Evolutionary conservation across 2,329 filamentous ascomycete genomes (phyloP), one percentile per base, ranked within the genome.

Genomic region (Xylaria sp.): DNA sequence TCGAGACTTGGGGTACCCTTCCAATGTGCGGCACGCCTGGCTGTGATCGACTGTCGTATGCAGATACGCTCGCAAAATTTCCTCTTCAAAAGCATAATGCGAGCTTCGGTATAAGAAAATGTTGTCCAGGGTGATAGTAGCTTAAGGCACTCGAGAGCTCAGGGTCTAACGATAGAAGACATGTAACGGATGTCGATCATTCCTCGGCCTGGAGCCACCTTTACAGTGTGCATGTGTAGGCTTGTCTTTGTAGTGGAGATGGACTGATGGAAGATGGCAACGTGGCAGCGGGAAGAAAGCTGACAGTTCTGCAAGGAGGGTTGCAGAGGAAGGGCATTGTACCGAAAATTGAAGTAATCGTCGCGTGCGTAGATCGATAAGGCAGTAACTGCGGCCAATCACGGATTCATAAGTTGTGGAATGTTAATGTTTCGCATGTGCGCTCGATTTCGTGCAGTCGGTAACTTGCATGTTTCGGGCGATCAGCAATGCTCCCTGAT

Each of bases 371-470:
- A 54, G 64, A 64, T 70, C 41, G 55, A 64, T 25, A 60, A 62
- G 51, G 33, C 60, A 31, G 54, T n/a, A 28, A 12, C 12, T 23
- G 7, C n/a, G 8, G 61, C 68, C 57, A 68, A 68, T 70, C 58
- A 68, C 31, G 12, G 54, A 52, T 23, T 20, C 31, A 62, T 60
- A 54, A 65, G 55, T 36, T 33, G 48, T 60, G 43, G 55, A 43
- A 41, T 61, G 23, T 48, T 15, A 28, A 41, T 48, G 65, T 62
- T 60, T 57, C 55, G 49, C 49, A 68, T 66, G 55, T 51, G 46
- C 63, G 62, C 51, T 71, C 33, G 66, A 68, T 56, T 59, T 68
- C 49, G 54, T 68, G 66, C 66, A 66, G 68, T 48, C 56, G 61
- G 64, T 58, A 58, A 31, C 65, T 52, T 63, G 62, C 66, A 68